These are phyloP conservation scores for Suhomyces maxii DNA, from an alignment of 1,139 yeast genomes.

Conservation along the genomic window DNA sequence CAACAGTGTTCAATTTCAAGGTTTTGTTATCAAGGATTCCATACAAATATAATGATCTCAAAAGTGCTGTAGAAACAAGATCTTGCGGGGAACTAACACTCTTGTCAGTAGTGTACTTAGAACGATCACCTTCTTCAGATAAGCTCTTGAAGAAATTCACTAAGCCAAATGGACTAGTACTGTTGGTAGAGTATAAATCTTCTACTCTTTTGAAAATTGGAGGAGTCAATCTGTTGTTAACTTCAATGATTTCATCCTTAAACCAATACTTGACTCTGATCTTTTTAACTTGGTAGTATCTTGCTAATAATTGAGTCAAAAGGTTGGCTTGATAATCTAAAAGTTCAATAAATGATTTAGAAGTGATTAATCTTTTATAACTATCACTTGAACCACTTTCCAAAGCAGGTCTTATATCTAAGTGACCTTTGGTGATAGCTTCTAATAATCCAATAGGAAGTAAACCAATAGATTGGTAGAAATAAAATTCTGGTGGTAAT, in stretches of 20 bases:
- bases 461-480: slow-evolving; percentile 78
- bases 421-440: slow-evolving; percentile 64
- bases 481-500: slow-evolving; percentile 82
- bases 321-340: slow-evolving; percentile 67
- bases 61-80: slow-evolving; percentile 57
- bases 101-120: slow-evolving; percentile 13
- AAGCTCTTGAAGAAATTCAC: slow-evolving; percentile 34
- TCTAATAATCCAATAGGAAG: slow-evolving; percentile 66
- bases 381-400: slow-evolving; percentile 64
- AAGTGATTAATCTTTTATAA: slow-evolving; percentile 56
- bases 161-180: slow-evolving; percentile 33
- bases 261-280: slow-evolving; percentile 62
- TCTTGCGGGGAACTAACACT: slow-evolving; percentile 48
- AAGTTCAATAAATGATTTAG: slow-evolving; percentile 44
- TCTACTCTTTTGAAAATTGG: slow-evolving; percentile 36
- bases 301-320: slow-evolving; percentile 70
- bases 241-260: slow-evolving; percentile 45
- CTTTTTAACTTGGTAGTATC: slow-evolving; percentile 82
- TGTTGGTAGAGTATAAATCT: slow-evolving; percentile 14
- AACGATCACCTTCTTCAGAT: slow-evolving; percentile 8
- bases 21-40: slow-evolving; percentile 52
- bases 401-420: slow-evolving; percentile 66
- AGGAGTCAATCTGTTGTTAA: slow-evolving; percentile 56
- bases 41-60: slow-evolving; percentile 57
- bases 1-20: slow-evolving; percentile 53